Conservation (phyloP, 2,329 filamentous ascomycete species). For the Fusarium zealandicum region DNA sequence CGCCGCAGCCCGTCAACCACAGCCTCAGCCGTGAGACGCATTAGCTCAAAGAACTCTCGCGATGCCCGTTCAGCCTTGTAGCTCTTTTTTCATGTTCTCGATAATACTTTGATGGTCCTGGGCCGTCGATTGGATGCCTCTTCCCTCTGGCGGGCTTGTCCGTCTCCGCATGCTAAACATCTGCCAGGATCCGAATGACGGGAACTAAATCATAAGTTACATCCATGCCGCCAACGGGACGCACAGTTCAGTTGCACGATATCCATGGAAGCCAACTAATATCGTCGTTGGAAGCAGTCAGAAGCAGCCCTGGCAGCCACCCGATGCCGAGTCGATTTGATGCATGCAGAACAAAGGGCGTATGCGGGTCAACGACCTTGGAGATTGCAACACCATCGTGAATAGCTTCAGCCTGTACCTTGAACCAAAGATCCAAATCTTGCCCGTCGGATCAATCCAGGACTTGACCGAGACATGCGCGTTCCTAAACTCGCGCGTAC, state of each 20-base stretch:
- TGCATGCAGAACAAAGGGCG: slow-evolving; percentile 18
- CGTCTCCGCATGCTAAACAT: slow-evolving; percentile 10
- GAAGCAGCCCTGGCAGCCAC: slow-evolving; percentile 3
- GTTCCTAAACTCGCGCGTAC: neutral
- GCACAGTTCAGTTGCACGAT: slow-evolving; percentile 16
- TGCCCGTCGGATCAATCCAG: neutral
- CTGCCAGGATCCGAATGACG: slow-evolving; percentile 27
- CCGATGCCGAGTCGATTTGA: neutral
- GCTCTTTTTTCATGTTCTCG: neutral
- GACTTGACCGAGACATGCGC: neutral
- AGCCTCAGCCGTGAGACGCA: slow-evolving; percentile 30
- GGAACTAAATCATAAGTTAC: slow-evolving; percentile 34
- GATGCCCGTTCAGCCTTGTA: slow-evolving; percentile 37
- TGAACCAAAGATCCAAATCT: slow-evolving; percentile 12
- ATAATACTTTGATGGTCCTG: slow-evolving; percentile 16
- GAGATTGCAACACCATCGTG: slow-evolving; percentile 4
- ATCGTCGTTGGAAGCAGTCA: slow-evolving; percentile 3
- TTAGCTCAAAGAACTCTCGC: neutral
- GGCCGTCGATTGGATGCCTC: slow-evolving; percentile 39
- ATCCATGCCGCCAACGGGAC: slow-evolving; percentile 22
- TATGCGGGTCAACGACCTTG: slow-evolving; percentile 6
- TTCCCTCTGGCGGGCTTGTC: slow-evolving; percentile 17
- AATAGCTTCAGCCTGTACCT: slow-evolving; percentile 15
- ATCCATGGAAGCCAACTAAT: neutral
- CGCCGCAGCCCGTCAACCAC: slow-evolving; percentile 14